Conservation (phyloP, 2,329 filamentous ascomycete genomes). For the Trichoderma sp. region DNA sequence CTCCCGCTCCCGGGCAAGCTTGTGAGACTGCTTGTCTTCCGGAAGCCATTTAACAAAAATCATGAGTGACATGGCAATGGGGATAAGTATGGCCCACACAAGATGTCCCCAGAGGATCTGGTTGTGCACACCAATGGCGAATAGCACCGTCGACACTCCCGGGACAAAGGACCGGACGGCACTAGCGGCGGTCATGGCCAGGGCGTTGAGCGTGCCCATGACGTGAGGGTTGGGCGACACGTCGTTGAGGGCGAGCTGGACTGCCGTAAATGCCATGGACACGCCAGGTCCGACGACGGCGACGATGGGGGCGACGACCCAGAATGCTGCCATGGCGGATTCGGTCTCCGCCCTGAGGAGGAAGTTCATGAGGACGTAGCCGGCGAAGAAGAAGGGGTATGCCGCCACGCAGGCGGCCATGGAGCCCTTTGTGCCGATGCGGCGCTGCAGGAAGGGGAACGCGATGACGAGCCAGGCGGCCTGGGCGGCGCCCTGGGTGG, state of each 20-base stretch:
- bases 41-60: conserved; percentile 34
- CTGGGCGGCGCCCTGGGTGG: conserved; percentile 64
- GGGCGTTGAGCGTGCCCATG: conserved; percentile 70
- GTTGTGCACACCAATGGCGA: conserved; percentile 64
- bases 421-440: conserved; percentile 66
- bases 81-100: conserved; percentile 38
- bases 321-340: conserved; percentile 51
- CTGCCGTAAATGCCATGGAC: conserved; percentile 68
- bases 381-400: conserved; percentile 66
- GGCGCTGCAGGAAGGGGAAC: conserved; percentile 68
- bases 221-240: conserved; percentile 64
- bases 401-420: conserved; percentile 53
- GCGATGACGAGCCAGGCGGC: conserved; percentile 69
- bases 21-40: conserved; percentile 26
- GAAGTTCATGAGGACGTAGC: conserved; percentile 59
- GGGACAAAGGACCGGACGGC: conserved; percentile 67
- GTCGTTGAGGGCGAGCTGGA: conserved; percentile 75
- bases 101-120: conserved; percentile 64
- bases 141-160: conserved; percentile 66
- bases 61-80: conserved; percentile 32
- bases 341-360: conserved; percentile 40
- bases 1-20: neutral
- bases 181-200: conserved; percentile 58
- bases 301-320: conserved; percentile 48
- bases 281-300: conserved; percentile 60